These are phyloP conservation scores for Epichloe typhina DNA, from an alignment of 2,329 filamentous ascomycete genomes.

Conservation along the genomic window DNA sequence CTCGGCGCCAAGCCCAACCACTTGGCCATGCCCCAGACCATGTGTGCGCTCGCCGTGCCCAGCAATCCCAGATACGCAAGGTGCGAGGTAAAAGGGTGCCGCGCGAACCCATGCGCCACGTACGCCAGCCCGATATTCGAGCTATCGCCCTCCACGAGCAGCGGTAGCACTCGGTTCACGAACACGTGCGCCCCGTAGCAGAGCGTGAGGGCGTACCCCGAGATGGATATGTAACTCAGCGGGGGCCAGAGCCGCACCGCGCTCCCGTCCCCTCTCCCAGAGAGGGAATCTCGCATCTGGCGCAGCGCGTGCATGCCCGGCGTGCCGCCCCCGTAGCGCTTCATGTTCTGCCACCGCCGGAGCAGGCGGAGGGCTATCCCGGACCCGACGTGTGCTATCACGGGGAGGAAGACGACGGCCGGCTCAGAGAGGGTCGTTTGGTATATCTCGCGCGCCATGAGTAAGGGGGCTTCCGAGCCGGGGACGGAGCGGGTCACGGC, in stretches of 20 bases:
- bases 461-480: slow-evolving; percentile 69
- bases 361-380: slow-evolving; percentile 67
- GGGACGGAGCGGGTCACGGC: slow-evolving; percentile 59
- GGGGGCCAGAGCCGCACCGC: slow-evolving; percentile 46
- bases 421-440: slow-evolving; percentile 73
- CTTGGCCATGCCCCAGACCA: slow-evolving; percentile 73
- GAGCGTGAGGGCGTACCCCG: slow-evolving; percentile 58
- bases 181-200: slow-evolving; percentile 59
- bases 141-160: slow-evolving; percentile 67
- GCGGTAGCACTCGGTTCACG: slow-evolving; percentile 63
- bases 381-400: slow-evolving; percentile 62
- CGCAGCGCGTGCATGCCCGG: slow-evolving; percentile 32
- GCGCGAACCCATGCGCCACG: slow-evolving; percentile 72
- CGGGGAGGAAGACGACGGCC: slow-evolving; percentile 61
- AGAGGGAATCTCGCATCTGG: slow-evolving; percentile 19
- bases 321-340: slow-evolving; percentile 61
- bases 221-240: slow-evolving; percentile 53
- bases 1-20: slow-evolving; percentile 59
- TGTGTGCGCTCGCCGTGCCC: slow-evolving; percentile 56
- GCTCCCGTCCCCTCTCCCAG: slow-evolving; percentile 19
- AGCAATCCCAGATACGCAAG: slow-evolving; percentile 58
- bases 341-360: slow-evolving; percentile 56
- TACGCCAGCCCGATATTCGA: slow-evolving; percentile 77
- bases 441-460: slow-evolving; percentile 85
- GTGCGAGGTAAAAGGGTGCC: slow-evolving; percentile 53